Conservation (phyloP, 257 asterid genomes). For the Rhazya stricta region DNA sequence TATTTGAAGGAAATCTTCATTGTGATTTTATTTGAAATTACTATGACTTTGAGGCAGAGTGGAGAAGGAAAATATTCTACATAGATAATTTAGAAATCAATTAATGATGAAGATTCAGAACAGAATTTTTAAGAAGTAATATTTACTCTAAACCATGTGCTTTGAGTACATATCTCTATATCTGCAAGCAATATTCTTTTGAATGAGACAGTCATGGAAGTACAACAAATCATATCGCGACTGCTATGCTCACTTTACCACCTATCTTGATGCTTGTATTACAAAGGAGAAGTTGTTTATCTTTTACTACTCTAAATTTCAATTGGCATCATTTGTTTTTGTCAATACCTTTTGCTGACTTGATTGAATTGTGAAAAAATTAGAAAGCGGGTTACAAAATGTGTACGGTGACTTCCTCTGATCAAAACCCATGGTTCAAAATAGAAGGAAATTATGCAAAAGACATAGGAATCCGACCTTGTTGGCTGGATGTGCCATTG, state of each 20-base stretch:
- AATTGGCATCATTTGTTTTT: not conserved
- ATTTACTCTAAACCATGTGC: not conserved
- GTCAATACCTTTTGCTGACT: not conserved
- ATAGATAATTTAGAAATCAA: not conserved
- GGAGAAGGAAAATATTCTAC: not conserved
- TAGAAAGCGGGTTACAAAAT: not conserved
- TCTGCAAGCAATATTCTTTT: not conserved
- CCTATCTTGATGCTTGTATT: not conserved
- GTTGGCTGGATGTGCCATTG: conserved; percentile 95
- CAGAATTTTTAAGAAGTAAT: not conserved
- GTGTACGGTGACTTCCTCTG: not conserved
- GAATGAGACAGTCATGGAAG: not conserved
- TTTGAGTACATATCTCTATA: not conserved
- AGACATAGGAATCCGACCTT: conserved; percentile 42
- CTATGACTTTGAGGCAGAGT: not conserved
- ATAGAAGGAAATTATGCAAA: not conserved
- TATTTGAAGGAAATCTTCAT: not conserved
- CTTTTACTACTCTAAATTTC: not conserved
- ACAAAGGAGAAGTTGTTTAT: not conserved
- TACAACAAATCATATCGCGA: not conserved
- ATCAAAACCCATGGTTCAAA: not conserved
- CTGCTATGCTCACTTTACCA: not conserved
- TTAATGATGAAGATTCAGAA: not conserved
- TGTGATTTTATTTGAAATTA: not conserved
- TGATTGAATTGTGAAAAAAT: not conserved